Base-by-base conservation (phyloP, 1,284 basidiomycete species). In the Dichomitus squalens region DNA sequence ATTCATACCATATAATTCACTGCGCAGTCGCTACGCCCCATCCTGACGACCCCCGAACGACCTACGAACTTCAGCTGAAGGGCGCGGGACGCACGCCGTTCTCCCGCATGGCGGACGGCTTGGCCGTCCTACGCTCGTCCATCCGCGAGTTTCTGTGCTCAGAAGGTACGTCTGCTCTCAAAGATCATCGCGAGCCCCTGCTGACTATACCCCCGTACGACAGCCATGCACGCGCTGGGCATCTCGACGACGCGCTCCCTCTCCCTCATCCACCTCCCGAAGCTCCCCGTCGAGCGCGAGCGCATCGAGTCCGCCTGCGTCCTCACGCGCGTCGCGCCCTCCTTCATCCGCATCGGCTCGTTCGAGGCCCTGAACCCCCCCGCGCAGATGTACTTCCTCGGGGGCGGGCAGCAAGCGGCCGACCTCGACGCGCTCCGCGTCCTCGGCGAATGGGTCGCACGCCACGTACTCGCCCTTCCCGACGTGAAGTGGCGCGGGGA, bases 11-110 rank as follows among this genome's bases (percentile, higher is more conserved):
- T 34, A n/a, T 18, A 6, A 18, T 54, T 20, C 18, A 12, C 58
- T 63, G 35, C 39, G 53, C 56, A 92, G 91, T 93, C 54, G 87
- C 90, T 52, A 93, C 93, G 0, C 86, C 87, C 2, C 84, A 90
- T 67, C 86, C 88, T 0, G 70, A 75, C 4, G 72, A 84, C 53
- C 78, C 82, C 1, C 79, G 82, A 20, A 75, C 81, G 2, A 77
- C 80, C 0, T 88, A 87, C 63, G 95, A 98, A 70, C 79, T 99
- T 4, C 96, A 98, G 72, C 83, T 98, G 64, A 99, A 98, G 70
- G 96, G 96, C 0, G 87, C 90, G 0, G 96, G 96, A 0, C 82
- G 96, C 8, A 99, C 96, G 1, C 96, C 96, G 0, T 98, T 96
- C 75, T 93, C 94, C 1, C 84, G 96, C 44, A 79, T 77, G 41